phyloP scores from a whole-genome alignment of 108 stramenopile species.

The Skeletonema costatum region DNA sequence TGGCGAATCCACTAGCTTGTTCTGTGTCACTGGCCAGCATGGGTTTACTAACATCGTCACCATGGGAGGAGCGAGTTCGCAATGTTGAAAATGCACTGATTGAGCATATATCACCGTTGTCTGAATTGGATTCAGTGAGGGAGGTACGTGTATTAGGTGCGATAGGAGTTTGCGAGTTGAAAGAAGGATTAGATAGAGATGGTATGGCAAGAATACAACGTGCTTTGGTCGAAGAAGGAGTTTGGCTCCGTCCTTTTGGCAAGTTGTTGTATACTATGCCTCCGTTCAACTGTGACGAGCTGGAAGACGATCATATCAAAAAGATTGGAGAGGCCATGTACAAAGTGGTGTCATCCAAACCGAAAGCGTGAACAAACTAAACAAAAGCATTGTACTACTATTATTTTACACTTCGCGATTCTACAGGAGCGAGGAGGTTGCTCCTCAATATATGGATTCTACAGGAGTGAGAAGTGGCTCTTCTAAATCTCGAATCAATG shows the following conservation, averaged over 20 bases:
- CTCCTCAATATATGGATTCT: not conserved
- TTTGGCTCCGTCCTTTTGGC: slow-evolving; percentile 87
- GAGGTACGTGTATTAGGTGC: slow-evolving; percentile 89
- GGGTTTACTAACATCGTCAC: slow-evolving; percentile 52
- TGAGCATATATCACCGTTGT: slow-evolving; percentile 53
- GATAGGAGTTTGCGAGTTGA: slow-evolving; percentile 85
- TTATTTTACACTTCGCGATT: not conserved
- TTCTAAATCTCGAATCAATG: not conserved
- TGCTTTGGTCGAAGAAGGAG: slow-evolving; percentile 63
- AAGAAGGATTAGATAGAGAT: slow-evolving; percentile 60
- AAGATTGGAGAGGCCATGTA: slow-evolving; percentile 57
- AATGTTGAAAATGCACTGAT: slow-evolving; percentile 57
- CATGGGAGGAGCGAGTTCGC: slow-evolving; percentile 57
- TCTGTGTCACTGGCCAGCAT: slow-evolving; percentile 74
- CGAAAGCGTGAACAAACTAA: not conserved
- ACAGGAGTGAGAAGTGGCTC: slow-evolving; percentile 25
- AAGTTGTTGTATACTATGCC: slow-evolving; percentile 89
- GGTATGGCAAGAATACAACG: slow-evolving; percentile 59
- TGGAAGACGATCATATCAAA: slow-evolving; percentile 46
- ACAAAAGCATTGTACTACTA: not conserved
- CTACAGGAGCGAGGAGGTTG: not conserved
- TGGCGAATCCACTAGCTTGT: slow-evolving; percentile 86
- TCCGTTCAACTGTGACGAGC: slow-evolving; percentile 63
- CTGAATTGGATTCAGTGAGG: slow-evolving; percentile 56
- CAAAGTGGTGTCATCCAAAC: slow-evolving; percentile 22